Percentiles rank a stretch among this genome's conserved stretches.
Conservation (phyloP, 106 monocot genomes). For the Triglochin maritima region DNA sequence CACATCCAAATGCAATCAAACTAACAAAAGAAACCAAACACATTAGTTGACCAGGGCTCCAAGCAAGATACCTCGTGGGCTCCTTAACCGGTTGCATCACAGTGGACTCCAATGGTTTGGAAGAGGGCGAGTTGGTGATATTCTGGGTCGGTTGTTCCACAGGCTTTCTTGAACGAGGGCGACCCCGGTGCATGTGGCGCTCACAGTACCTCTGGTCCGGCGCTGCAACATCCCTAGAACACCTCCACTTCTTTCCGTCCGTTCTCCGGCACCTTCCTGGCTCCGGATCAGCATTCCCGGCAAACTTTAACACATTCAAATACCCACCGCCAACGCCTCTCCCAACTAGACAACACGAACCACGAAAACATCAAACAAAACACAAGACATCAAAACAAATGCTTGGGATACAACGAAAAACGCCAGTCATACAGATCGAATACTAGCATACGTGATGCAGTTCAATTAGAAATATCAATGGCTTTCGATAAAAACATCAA, state of each 20-base stretch:
- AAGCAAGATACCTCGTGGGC: no score
- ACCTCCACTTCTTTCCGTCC: conserved; percentile 76
- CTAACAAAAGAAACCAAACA: no score
- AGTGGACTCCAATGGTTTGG: neutral
- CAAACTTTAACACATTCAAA: conserved; percentile 4
- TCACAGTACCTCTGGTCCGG: conserved; percentile 66
- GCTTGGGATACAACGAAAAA: no score
- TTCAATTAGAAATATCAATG: no score
- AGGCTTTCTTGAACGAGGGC: conserved; percentile 84
- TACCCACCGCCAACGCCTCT: conserved; percentile 4
- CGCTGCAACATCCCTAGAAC: conserved; percentile 38
- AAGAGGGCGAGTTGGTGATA: neutral
- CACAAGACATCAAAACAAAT: no score
- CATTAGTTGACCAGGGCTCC: no score
- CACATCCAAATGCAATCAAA: no score
- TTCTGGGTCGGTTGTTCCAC: conserved; percentile 36
- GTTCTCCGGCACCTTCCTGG: conserved; percentile 63
- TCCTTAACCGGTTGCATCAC: no score
- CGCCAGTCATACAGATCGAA: no score
- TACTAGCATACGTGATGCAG: no score
- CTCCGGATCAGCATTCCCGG: conserved; percentile 27
- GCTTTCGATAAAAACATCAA: no score
- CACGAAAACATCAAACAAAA: neutral
- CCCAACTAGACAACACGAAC: neutral
- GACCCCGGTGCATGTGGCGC: conserved; percentile 47